phyloP scores from a whole-genome alignment of 2,329 filamentous ascomycete species.

The Colletotrichum lupini region DNA sequence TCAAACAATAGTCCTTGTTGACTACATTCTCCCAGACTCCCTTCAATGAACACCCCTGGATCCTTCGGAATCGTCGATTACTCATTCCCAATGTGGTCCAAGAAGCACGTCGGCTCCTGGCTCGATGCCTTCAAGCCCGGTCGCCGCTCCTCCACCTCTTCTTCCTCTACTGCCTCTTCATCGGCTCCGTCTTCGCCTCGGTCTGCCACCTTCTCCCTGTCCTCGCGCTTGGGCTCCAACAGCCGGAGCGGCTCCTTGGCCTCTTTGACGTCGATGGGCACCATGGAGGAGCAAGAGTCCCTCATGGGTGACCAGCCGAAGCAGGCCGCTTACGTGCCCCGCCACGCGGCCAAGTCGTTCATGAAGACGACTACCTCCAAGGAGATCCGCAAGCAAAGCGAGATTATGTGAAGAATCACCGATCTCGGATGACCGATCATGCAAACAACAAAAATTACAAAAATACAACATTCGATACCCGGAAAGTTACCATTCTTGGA shows the following conservation, averaged over 20 bases:
- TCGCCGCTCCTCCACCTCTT: constrained; percentile 20
- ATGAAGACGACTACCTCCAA: constrained; percentile 54
- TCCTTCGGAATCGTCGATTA: constrained; percentile 9
- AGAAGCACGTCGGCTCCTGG: constrained; percentile 31
- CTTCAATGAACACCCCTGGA: background rate
- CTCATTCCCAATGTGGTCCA: constrained; percentile 27
- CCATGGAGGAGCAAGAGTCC: constrained; percentile 18
- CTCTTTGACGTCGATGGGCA: constrained; percentile 13
- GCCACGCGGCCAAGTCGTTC: constrained; percentile 54
- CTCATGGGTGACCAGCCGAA: constrained; percentile 26
- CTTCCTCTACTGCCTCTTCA: background rate
- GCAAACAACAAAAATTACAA: background rate
- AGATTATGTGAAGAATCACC: constrained; percentile 41
- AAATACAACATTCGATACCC: background rate
- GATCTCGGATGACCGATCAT: too few species aligned
- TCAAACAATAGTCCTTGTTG: background rate
- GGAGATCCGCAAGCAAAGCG: constrained; percentile 50
- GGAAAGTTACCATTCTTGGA: background rate
- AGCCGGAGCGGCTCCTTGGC: constrained; percentile 23
- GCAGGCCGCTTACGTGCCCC: constrained; percentile 43
- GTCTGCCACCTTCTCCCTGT: background rate
- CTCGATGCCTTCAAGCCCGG: constrained; percentile 22
- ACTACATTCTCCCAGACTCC: background rate
- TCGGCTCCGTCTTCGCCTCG: constrained; percentile 7
- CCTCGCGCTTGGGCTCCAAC: background rate